Evolutionary conservation across 306 rosid species (phyloP), one percentile per base, ranked within the genome.

Genomic region (Dicorynia guianensis): DNA sequence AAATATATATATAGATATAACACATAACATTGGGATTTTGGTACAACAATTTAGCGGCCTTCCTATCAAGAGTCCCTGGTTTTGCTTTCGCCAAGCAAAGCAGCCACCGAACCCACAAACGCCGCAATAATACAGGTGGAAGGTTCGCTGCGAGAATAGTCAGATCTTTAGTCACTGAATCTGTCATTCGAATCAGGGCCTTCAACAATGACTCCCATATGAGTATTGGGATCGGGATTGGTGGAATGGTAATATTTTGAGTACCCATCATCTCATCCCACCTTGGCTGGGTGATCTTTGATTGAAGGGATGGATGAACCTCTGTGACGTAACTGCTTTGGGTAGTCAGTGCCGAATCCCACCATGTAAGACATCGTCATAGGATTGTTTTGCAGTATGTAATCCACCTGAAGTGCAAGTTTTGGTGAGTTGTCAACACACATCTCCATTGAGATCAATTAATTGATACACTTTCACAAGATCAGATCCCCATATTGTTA

Each of bases 301-400:
- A 84, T 78, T 14, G 96, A 88, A 71, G 98, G 97, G 54, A 91
- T 88, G 6, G 97, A 90, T 34, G 96, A 90, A 39, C 91, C 97
- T 84, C 97, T 87, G 57, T 91, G 98, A 83, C 91, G 98, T 54
- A 88, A 36, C 46, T 90, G 88, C 42, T 19, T 69, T 38, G 98
- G 93, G 66, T 84, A 94, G 73, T 81, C 90, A 69, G 64, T 75
- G 4, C 97, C 96, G 79, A 83, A 90, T 38, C 97, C 98, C 44
- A 90, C 88, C 98, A 91, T 89, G 85, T 89, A 91, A 0, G 95
- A 87, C 82, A 83, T 87, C 1, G 84, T 84, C 90, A 75, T 79
- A 3, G 97, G 96, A 80, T 94, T 94, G 47, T 77, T 80, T 81
- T 97, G 97, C 36, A 91, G 80, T 72, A 89, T 90, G 68, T 94